phyloP scores from a whole-genome alignment of 805 yeast species.

The Wickerhamiella australiensis region DNA sequence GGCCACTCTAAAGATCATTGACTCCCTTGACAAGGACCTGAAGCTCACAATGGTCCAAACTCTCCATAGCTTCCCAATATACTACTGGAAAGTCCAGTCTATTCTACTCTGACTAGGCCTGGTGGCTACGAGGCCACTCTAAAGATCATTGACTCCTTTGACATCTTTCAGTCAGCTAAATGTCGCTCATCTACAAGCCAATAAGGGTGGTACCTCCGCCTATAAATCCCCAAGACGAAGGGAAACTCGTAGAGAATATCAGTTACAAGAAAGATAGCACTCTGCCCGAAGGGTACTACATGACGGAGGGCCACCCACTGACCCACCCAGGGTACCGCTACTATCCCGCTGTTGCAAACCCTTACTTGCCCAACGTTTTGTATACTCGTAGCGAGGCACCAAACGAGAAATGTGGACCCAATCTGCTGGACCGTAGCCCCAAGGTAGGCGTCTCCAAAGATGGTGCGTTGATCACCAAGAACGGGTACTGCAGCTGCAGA shows the following conservation, averaged over 20 bases:
- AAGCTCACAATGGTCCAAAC: too few species aligned
- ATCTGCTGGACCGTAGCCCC: conserved; percentile 57
- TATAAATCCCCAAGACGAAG: background rate
- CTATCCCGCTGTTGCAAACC: conserved; percentile 56
- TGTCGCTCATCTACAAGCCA: background rate
- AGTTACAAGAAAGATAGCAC: background rate
- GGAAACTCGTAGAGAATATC: background rate
- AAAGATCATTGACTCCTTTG: too few species aligned
- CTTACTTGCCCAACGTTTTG: conserved; percentile 41
- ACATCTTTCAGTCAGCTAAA: too few species aligned
- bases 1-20: too few species aligned
- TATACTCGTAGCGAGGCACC: conserved; percentile 65
- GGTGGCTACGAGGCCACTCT: too few species aligned
- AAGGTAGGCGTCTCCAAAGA: conserved; percentile 36
- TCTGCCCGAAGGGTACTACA: conserved; percentile 27
- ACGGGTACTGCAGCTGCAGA: conserved; percentile 74
- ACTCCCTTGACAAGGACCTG: too few species aligned
- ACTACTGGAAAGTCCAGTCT: too few species aligned
- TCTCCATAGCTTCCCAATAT: too few species aligned
- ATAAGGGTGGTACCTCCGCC: conserved; percentile 2
- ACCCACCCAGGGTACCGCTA: conserved; percentile 75
- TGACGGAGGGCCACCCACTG: conserved; percentile 65
- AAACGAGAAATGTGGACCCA: conserved; percentile 47
- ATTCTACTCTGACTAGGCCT: too few species aligned
- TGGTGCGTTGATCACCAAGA: conserved; percentile 41